phyloP scores from a whole-genome alignment of 306 rosid genomes.

The Dalbergia oliveri region DNA sequence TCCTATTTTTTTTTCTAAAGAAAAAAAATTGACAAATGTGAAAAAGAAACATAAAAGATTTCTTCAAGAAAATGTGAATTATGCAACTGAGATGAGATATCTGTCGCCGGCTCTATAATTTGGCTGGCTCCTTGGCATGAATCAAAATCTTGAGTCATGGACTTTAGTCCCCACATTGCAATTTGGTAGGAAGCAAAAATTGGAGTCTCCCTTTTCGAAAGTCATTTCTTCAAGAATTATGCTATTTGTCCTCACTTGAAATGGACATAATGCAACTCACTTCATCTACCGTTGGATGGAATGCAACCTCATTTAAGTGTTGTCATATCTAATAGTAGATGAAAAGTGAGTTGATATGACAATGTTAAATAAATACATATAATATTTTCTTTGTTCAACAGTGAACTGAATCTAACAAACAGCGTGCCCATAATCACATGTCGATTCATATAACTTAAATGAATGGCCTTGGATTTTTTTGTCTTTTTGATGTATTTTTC shows the following conservation, averaged over 20 bases:
- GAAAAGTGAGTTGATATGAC: too few relatives aligned
- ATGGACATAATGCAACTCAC: too few relatives aligned
- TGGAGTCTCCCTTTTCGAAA: slow-evolving; percentile 16
- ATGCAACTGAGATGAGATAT: slow-evolving; percentile 10
- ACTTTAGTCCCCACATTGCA: slow-evolving; percentile 33
- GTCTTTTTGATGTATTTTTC: not conserved
- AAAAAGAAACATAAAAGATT: slow-evolving; percentile 9
- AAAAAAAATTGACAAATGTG: not conserved
- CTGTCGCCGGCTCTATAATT: not conserved
- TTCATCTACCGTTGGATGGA: too few relatives aligned
- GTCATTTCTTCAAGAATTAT: too few relatives aligned
- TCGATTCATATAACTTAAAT: not conserved
- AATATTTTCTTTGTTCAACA: too few relatives aligned
- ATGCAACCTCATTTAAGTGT: too few relatives aligned
- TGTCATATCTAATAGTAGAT: too few relatives aligned
- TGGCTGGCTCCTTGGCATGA: not conserved
- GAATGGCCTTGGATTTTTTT: not conserved
- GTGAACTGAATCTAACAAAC: not conserved
- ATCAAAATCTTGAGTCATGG: slow-evolving; percentile 6
- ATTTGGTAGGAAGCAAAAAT: slow-evolving; percentile 25
- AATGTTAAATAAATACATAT: too few relatives aligned
- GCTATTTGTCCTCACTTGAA: too few relatives aligned
- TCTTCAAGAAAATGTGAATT: not conserved
- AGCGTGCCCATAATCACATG: not conserved
- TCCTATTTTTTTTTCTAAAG: too few relatives aligned